Evolutionary conservation across 306 rosid genomes (phyloP).

Genomic region (Luffa aegyptiaca): DNA sequence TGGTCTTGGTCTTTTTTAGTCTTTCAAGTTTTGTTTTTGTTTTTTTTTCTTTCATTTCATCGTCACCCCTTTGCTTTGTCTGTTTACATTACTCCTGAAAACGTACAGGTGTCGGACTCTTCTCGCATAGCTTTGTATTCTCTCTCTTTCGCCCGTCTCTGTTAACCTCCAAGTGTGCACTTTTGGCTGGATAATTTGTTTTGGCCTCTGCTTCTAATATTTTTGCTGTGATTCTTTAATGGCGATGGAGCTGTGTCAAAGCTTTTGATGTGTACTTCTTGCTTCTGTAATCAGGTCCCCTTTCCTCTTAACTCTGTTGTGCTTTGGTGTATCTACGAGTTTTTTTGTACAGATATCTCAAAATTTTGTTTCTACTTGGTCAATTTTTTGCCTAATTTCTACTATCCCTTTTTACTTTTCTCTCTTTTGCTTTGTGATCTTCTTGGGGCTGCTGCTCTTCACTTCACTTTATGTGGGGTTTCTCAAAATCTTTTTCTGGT

Average conservation of each 20-base stretch:
- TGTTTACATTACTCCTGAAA: not conserved
- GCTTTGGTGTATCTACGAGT: not conserved
- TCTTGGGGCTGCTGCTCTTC: not conserved
- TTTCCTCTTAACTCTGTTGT: not conserved
- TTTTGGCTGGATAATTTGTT: conserved; percentile 9
- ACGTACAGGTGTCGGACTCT: conserved; percentile 2
- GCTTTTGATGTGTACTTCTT: conserved; percentile 2
- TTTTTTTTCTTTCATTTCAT: not conserved
- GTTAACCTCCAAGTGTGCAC: conserved; percentile 8
- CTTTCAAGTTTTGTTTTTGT: not conserved
- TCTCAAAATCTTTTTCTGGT: not conserved
- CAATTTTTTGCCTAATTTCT: not conserved
- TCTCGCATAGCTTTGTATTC: not conserved
- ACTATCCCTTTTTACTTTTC: not conserved
- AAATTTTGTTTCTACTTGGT: not conserved
- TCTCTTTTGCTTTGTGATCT: not conserved
- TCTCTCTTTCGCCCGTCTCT: not conserved
- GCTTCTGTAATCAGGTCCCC: not conserved
- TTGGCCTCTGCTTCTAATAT: not conserved
- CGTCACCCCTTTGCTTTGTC: not conserved
- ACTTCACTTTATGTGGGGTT: conserved; percentile 3
- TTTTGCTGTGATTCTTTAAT: not conserved
- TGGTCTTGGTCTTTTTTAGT: conserved; percentile 1
- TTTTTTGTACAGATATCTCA: not conserved
- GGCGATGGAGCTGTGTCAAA: conserved; percentile 2